Percentiles rank a stretch among this genome's conserved stretches.
Conservation (phyloP, 2,329 filamentous ascomycete genomes). For the Hymenoscyphus albidus region DNA sequence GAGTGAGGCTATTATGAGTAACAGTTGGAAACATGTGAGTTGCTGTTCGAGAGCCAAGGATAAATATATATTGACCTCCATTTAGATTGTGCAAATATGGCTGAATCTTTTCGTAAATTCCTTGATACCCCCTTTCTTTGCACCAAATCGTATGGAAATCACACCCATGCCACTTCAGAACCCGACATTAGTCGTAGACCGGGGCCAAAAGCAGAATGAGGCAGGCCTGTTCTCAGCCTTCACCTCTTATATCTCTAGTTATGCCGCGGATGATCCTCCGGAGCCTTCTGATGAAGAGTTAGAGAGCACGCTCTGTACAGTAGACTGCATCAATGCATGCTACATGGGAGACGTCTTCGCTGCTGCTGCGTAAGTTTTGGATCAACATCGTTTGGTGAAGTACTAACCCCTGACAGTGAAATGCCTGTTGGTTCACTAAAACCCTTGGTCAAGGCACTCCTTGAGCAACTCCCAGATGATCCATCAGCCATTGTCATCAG, state of each 20-base stretch:
- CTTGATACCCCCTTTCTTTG: slow-evolving; percentile 76
- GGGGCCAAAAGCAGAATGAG: slow-evolving; percentile 72
- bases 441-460: slow-evolving; percentile 65
- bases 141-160: slow-evolving; percentile 64
- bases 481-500: slow-evolving; percentile 76
- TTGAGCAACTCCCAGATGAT: slow-evolving; percentile 84
- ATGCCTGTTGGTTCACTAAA: slow-evolving; percentile 58
- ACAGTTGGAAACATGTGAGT: slow-evolving; percentile 76
- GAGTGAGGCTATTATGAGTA: slow-evolving; percentile 71
- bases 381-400: background rate
- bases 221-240: slow-evolving; percentile 89
- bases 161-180: slow-evolving; percentile 83
- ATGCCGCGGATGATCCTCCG: slow-evolving; percentile 94
- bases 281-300: slow-evolving; percentile 97
- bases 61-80: slow-evolving; percentile 37
- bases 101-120: slow-evolving; percentile 96
- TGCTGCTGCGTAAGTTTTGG: slow-evolving; percentile 67
- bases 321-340: slow-evolving; percentile 91
- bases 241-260: slow-evolving; percentile 96
- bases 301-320: slow-evolving; percentile 89
- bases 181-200: slow-evolving; percentile 88
- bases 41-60: background rate
- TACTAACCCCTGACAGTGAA: slow-evolving; percentile 43
- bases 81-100: slow-evolving; percentile 82
- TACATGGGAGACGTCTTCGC: slow-evolving; percentile 76